A percentile compares a stretch with the other conserved stretches of the same genome.
Conservation (phyloP, 1,284 basidiomycete genomes). For the Ganoderma lingzhi region DNA sequence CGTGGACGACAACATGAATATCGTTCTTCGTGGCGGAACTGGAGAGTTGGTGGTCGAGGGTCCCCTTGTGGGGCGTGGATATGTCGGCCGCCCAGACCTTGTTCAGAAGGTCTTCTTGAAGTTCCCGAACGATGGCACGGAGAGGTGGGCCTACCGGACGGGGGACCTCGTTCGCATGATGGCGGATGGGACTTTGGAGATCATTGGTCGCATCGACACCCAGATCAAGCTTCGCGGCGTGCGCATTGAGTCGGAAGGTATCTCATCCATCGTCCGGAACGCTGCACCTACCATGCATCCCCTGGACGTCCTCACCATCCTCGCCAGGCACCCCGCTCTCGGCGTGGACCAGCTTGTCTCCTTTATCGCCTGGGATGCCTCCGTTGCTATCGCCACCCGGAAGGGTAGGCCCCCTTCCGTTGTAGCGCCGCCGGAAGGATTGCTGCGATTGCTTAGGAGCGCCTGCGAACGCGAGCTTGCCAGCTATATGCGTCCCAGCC, state of each 20-base stretch:
- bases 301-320: conserved; percentile 53
- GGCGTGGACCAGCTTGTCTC: conserved; percentile 56
- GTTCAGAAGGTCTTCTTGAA: conserved; percentile 58
- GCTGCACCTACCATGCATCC: conserved; percentile 42
- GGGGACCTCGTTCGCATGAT: conserved; percentile 63
- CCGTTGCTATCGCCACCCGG: conserved; percentile 46
- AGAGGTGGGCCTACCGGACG: conserved; percentile 56
- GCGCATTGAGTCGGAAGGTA: conserved; percentile 61
- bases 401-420: conserved; percentile 47
- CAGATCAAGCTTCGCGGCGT: conserved; percentile 65
- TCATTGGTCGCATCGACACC: conserved; percentile 62
- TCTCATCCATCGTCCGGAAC: conserved; percentile 55
- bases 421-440: conserved; percentile 40
- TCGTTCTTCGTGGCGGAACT: conserved; percentile 54
- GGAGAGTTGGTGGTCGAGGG: conserved; percentile 62
- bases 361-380: conserved; percentile 52
- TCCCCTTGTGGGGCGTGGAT: conserved; percentile 59
- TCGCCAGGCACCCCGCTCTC: conserved; percentile 56
- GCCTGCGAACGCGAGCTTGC: conserved; percentile 53
- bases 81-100: conserved; percentile 54
- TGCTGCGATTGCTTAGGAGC: conserved; percentile 45
- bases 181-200: conserved; percentile 59
- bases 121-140: conserved; percentile 49
- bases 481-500: conserved; percentile 60
- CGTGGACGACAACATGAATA: conserved; percentile 48